These are phyloP conservation scores for Onygenales sp. DNA, from an alignment of 2,329 filamentous ascomycete genomes.

Conservation along the genomic window DNA sequence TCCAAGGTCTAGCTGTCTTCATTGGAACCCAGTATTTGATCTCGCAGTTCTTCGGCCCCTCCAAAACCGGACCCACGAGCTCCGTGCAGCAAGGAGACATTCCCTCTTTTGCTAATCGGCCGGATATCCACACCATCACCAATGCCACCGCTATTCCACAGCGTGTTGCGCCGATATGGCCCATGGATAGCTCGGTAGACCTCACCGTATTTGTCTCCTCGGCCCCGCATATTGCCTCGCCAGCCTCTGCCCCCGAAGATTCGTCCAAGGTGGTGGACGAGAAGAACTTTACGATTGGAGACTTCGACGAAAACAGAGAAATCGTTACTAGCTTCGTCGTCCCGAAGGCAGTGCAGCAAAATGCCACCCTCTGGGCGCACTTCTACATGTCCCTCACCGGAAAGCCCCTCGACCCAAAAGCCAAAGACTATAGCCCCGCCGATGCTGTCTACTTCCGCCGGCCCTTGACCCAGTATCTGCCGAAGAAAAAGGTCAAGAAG, in stretches of 20 bases:
- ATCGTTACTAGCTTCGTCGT: slow-evolving; percentile 70
- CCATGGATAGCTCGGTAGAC: slow-evolving; percentile 66
- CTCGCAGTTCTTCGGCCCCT: slow-evolving; percentile 43
- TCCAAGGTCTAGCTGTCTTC: slow-evolving; percentile 52
- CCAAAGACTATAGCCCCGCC: slow-evolving; percentile 60
- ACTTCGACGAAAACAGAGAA: slow-evolving; percentile 68
- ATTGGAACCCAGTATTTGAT: slow-evolving; percentile 49
- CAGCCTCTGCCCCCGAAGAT: slow-evolving; percentile 56
- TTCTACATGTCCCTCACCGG: slow-evolving; percentile 79
- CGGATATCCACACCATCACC: slow-evolving; percentile 45
- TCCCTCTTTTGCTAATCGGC: slow-evolving; percentile 56
- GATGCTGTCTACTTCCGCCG: slow-evolving; percentile 76
- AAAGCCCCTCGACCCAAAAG: slow-evolving; percentile 63
- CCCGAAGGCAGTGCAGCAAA: slow-evolving; percentile 72
- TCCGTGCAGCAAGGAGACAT: slow-evolving; percentile 32
- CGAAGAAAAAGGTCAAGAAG: slow-evolving; percentile 84
- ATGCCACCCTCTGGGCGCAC: slow-evolving; percentile 89
- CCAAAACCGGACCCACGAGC: slow-evolving; percentile 17
- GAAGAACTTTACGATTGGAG: slow-evolving; percentile 67
- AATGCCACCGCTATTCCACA: slow-evolving; percentile 57
- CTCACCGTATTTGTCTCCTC: slow-evolving; percentile 77
- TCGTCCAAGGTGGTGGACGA: slow-evolving; percentile 60
- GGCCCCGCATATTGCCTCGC: slow-evolving; percentile 57
- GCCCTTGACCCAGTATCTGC: slow-evolving; percentile 79
- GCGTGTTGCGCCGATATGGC: slow-evolving; percentile 79